phyloP scores from a whole-genome alignment of 495 filamentous ascomycete species.

The Copromyces sp. region DNA sequence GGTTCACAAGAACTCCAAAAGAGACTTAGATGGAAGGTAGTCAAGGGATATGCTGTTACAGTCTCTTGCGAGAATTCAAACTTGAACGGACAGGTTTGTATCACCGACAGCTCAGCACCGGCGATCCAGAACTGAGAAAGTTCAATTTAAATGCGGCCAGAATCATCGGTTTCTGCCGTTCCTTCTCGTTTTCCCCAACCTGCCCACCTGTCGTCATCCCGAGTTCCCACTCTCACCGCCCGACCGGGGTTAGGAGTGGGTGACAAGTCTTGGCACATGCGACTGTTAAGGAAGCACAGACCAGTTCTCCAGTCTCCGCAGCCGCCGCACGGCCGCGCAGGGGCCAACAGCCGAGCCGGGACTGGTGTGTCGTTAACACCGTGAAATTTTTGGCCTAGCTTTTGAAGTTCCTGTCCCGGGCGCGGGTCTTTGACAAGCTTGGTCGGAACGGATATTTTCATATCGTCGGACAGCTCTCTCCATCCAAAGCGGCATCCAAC shows the following conservation, averaged over 20 bases:
- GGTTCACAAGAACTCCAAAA: neutral
- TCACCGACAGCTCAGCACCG: neutral
- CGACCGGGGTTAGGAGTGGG: neutral
- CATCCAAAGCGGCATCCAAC: neutral
- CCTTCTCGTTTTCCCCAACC: neutral
- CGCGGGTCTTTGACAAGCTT: neutral
- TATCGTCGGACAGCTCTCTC: neutral
- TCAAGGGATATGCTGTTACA: neutral
- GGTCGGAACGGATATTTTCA: neutral
- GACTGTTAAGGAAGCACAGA: neutral
- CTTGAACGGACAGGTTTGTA: neutral
- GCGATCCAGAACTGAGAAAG: neutral
- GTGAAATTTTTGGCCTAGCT: constrained; percentile 24
- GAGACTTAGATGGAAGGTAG: neutral
- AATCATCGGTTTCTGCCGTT: neutral
- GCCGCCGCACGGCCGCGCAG: neutral
- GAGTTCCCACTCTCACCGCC: neutral
- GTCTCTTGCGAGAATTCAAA: neutral
- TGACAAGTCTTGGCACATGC: neutral
- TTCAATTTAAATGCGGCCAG: neutral
- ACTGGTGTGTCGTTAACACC: constrained; percentile 2
- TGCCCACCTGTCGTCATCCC: neutral
- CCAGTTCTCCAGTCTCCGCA: neutral
- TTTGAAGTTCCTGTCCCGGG: neutral
- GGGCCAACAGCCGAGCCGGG: constrained; percentile 9